Evolutionary conservation across 306 rosid genomes (phyloP).

Genomic region (Cucurbita argyrosperma): DNA sequence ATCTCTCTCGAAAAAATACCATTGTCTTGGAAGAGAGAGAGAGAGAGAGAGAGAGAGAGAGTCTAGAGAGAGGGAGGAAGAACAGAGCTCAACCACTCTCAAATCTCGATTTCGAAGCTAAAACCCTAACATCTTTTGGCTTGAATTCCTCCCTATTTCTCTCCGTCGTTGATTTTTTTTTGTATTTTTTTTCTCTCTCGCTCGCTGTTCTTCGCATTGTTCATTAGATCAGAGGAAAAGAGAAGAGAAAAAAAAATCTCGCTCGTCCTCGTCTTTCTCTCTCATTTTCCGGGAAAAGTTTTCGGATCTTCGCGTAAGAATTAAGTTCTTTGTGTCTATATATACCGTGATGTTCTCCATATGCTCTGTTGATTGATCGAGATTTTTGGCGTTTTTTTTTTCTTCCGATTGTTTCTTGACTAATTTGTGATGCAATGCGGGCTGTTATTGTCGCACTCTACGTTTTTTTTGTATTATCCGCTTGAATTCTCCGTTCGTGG

Average conservation of each 20-base stretch:
- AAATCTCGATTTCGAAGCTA: not conserved
- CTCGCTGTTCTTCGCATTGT: not conserved
- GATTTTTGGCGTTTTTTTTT: not conserved
- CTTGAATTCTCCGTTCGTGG: not conserved
- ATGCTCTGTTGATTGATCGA: not conserved
- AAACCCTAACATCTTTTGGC: slow-evolving; percentile 1
- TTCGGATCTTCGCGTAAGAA: slow-evolving; percentile 7
- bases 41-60: not conserved
- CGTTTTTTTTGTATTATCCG: not conserved
- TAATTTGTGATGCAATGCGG: not conserved
- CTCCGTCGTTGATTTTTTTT: not conserved
- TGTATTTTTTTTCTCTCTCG: not conserved
- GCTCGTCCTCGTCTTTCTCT: not conserved
- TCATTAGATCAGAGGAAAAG: not conserved
- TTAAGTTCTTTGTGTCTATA: not conserved
- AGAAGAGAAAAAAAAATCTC: not conserved
- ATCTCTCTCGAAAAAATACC: not conserved
- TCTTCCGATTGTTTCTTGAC: not conserved
- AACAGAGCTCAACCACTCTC: not conserved
- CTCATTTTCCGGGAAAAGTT: not conserved
- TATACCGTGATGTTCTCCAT: not conserved
- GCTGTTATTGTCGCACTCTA: not conserved
- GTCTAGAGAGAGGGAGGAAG: not conserved
- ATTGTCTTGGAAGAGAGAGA: not conserved
- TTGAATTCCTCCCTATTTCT: not conserved